Conservation (phyloP, 78 protist genomes). For the Dictyostelium citrinum region DNA sequence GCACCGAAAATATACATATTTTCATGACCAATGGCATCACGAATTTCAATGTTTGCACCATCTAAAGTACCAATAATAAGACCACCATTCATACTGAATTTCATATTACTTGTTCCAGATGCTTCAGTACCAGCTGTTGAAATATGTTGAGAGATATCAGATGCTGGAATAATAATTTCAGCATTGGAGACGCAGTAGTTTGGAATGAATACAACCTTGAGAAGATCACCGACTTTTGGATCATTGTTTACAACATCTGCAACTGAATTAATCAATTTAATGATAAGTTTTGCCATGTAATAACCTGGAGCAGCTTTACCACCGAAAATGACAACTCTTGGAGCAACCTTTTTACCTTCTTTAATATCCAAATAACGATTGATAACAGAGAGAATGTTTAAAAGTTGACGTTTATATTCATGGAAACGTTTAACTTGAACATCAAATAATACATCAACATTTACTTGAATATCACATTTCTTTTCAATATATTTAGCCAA, state of each 20-base stretch:
- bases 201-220: slow-evolving; percentile 95
- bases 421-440: slow-evolving; percentile 96
- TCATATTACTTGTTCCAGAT: slow-evolving; percentile 96
- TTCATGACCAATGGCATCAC: slow-evolving; percentile 86
- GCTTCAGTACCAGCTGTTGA: slow-evolving; percentile 97
- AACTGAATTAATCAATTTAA: slow-evolving; percentile 91
- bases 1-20: slow-evolving; percentile 91
- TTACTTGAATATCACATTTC: slow-evolving; percentile 70
- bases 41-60: slow-evolving; percentile 97
- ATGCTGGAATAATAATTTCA: slow-evolving; percentile 94
- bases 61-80: slow-evolving; percentile 95
- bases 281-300: slow-evolving; percentile 93
- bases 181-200: slow-evolving; percentile 96
- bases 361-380: slow-evolving; percentile 64
- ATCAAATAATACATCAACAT: slow-evolving; percentile 90
- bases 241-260: slow-evolving; percentile 93
- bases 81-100: slow-evolving; percentile 95
- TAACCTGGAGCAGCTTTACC: slow-evolving; percentile 98
- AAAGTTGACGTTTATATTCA: slow-evolving; percentile 97
- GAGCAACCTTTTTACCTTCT: neutral
- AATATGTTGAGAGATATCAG: slow-evolving; percentile 96
- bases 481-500: slow-evolving; percentile 85
- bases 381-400: slow-evolving; percentile 86
- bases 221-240: slow-evolving; percentile 72
- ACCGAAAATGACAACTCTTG: slow-evolving; percentile 89